Percentiles rank a stretch among this genome's conserved stretches.
Evolutionary conservation across 176 grass and related monocot species (phyloP).

Genomic region (Puya raimondii): DNA sequence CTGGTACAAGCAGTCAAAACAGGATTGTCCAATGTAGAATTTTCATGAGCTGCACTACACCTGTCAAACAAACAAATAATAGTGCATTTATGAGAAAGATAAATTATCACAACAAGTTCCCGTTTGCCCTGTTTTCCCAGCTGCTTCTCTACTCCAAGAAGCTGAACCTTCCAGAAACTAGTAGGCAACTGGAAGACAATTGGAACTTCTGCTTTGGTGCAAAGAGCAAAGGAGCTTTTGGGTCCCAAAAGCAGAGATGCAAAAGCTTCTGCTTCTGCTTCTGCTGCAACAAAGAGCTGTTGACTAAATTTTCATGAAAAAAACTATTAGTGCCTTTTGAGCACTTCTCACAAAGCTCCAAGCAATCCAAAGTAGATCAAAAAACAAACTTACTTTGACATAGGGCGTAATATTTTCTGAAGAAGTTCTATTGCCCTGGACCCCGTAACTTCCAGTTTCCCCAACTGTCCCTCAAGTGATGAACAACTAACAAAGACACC

Average conservation of each 20-base stretch:
- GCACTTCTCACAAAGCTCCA: too few species aligned
- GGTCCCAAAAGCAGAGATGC: neutral
- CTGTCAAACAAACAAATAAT: conserved; percentile 19
- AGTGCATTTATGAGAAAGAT: conserved; percentile 17
- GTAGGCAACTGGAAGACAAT: too few species aligned
- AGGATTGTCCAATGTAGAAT: conserved; percentile 16
- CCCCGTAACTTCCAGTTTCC: conserved; percentile 73
- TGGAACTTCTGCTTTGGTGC: too few species aligned
- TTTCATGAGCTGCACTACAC: conserved; percentile 19
- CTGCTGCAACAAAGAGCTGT: neutral
- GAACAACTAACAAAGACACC: conserved; percentile 33
- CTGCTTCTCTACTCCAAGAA: neutral
- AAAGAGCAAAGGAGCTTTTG: neutral
- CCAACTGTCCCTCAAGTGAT: conserved; percentile 58
- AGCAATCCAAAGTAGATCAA: too few species aligned
- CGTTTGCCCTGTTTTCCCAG: too few species aligned
- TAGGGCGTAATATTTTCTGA: conserved; percentile 44
- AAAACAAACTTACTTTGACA: conserved; percentile 30
- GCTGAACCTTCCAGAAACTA: neutral
- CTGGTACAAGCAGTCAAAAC: conserved; percentile 18
- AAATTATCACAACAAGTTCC: conserved; percentile 1
- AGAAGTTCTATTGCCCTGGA: conserved; percentile 49
- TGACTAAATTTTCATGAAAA: neutral
- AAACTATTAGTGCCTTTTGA: neutral
- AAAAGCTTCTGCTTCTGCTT: neutral